These are phyloP conservation scores for Phaeophleospora eucalypticola DNA, from an alignment of 2,329 filamentous ascomycete species.

Conservation along the genomic window DNA sequence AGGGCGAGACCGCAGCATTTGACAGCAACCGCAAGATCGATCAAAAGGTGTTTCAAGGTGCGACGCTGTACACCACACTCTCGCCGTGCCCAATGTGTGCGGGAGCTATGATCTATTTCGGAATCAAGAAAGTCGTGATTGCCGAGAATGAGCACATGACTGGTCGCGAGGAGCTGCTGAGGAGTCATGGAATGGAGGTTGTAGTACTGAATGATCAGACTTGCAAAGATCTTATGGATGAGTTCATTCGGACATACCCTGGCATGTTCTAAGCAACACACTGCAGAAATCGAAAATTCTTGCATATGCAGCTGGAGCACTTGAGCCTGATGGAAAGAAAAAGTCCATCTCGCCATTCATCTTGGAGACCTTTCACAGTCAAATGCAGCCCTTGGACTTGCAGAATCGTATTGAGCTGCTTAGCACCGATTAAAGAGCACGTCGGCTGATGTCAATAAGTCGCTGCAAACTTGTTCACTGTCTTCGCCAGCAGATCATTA, in stretches of 20 bases:
- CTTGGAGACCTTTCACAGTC: too few species aligned
- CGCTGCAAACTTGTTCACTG: too few species aligned
- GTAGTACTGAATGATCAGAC: conserved; percentile 62
- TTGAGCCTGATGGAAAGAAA: too few species aligned
- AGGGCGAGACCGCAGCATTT: conserved; percentile 70
- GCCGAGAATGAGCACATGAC: conserved; percentile 71
- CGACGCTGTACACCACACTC: conserved; percentile 74
- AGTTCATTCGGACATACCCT: conserved; percentile 66
- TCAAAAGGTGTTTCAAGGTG: conserved; percentile 61
- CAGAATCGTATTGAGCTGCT: too few species aligned
- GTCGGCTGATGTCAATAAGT: too few species aligned
- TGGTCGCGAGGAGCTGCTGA: conserved; percentile 66
- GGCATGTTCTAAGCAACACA: conserved; percentile 24
- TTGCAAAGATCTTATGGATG: conserved; percentile 63
- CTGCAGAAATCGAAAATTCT: too few species aligned
- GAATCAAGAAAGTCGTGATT: conserved; percentile 65
- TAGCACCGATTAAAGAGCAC: too few species aligned
- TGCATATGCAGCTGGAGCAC: too few species aligned
- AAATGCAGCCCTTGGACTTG: too few species aligned
- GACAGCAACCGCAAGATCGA: conserved; percentile 67
- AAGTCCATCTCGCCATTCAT: too few species aligned
- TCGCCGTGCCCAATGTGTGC: conserved; percentile 78
- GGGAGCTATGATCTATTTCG: conserved; percentile 69
- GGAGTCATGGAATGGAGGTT: conserved; percentile 64
- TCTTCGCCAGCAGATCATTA: too few species aligned